Base-by-base conservation (phyloP, 78 protist genomes). In the Planoprotostelium fungivorum region DNA sequence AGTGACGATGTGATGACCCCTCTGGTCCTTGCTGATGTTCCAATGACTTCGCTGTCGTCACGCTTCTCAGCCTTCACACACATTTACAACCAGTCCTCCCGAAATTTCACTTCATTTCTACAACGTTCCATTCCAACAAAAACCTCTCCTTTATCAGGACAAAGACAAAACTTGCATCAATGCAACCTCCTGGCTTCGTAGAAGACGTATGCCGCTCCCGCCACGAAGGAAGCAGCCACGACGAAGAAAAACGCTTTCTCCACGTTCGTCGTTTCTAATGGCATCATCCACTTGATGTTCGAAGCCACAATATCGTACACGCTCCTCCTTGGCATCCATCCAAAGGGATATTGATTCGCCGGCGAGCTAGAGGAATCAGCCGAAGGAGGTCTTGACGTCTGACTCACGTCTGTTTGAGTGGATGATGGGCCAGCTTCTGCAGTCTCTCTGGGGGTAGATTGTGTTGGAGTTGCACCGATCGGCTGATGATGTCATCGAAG, bases 371-470 rank as follows among this genome's bases (percentile, higher is more conserved):
- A 35, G 35, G 0, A 84, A 5, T 1, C 34, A 34, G 31, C 0
- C n/a, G n/a, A n/a, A n/a, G n/a, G n/a, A n/a, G n/a, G n/a, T n/a
- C n/a, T n/a, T n/a, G n/a, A n/a, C n/a, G n/a, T n/a, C n/a, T n/a
- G 16, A 51, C 73, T 51, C 16, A 51, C 73, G 73, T 51, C 73
- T 51, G 5, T 51, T 51, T 51, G 73, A 51, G 73, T 5, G 5
- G 73, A 51, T 51, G 73, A 25, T 51, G 73, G 16, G 73, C 5
- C 38, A 38, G 35, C 0, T 35, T 35, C 88, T 92, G 94, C 34
- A 92, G 34, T 86, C 85, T 88, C 83, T 29, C 84, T 36, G 94
- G 94, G 28, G 94, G 90, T 1, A 92, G 39, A 86, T 92, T 92
- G 25, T 38, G 84, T 10, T 73, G 23, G 38, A 92, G 37, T 1